phyloP scores from a whole-genome alignment of 2,329 filamentous ascomycete genomes.

The Curvularia hawaiiensis region DNA sequence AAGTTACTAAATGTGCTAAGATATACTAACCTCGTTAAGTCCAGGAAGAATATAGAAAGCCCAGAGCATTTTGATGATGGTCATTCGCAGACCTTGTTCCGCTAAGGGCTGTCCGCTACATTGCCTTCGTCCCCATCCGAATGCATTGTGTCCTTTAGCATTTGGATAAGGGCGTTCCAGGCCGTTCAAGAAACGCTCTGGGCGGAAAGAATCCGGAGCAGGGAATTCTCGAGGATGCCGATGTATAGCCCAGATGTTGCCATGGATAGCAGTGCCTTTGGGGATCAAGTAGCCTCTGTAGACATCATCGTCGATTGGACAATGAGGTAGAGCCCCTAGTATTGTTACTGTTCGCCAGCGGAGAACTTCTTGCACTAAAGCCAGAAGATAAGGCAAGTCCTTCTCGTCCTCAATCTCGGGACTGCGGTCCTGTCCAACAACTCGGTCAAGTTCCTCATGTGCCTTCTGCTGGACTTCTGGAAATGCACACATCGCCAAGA shows the following conservation, averaged over 20 bases:
- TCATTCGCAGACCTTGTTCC: not conserved
- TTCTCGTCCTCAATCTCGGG: too few relatives aligned
- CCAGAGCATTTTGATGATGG: not conserved
- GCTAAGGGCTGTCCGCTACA: not conserved
- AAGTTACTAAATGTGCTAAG: too few relatives aligned
- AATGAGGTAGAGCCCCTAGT: not conserved
- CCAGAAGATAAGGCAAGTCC: too few relatives aligned
- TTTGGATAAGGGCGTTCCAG: not conserved
- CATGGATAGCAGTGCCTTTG: not conserved
- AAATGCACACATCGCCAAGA: too few relatives aligned
- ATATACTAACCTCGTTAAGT: accelerated
- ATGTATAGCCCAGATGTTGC: not conserved
- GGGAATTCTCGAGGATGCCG: not conserved
- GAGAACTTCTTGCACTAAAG: not conserved
- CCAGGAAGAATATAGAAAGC: not conserved
- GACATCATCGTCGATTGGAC: not conserved
- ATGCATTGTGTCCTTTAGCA: not conserved
- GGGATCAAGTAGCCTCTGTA: not conserved
- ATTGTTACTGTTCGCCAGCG: not conserved
- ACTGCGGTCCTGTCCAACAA: too few relatives aligned
- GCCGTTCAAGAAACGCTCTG: not conserved
- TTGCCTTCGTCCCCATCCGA: not conserved
- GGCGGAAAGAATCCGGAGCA: not conserved
- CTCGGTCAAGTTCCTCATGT: too few relatives aligned
- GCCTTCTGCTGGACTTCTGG: too few relatives aligned